phyloP scores from a whole-genome alignment of 805 yeast species.

The Starmera amethionina region DNA sequence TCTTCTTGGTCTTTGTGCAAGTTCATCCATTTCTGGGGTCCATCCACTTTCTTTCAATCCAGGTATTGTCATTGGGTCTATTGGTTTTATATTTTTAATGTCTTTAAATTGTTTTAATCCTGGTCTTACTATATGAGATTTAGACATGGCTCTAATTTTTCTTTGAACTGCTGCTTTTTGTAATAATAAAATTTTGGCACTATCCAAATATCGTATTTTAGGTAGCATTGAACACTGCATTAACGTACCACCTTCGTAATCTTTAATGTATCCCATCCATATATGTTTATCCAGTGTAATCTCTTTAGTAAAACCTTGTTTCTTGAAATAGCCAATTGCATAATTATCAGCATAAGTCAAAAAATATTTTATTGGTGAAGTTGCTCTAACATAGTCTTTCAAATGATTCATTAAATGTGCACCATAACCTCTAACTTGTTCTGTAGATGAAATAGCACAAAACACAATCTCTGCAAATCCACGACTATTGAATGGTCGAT shows the following conservation, averaged over 20 bases:
- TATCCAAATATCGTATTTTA: constrained; percentile 76
- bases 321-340: constrained; percentile 97
- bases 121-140: constrained; percentile 70
- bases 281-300: constrained; percentile 72
- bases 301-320: constrained; percentile 96
- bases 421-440: constrained; percentile 97
- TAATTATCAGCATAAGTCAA: constrained; percentile 96
- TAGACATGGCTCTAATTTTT: constrained; percentile 71
- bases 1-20: constrained; percentile 90
- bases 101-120: constrained; percentile 70
- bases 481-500: constrained; percentile 83
- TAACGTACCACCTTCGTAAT: constrained; percentile 96
- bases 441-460: constrained; percentile 95
- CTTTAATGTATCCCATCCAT: constrained; percentile 99
- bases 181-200: constrained; percentile 70
- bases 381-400: constrained; percentile 87
- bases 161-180: constrained; percentile 88
- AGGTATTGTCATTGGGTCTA: constrained; percentile 82
- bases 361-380: constrained; percentile 78
- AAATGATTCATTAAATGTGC: constrained; percentile 98
- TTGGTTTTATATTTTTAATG: constrained; percentile 31
- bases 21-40: constrained; percentile 96
- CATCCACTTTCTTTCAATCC: constrained; percentile 93
- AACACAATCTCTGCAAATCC: constrained; percentile 97
- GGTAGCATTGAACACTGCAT: constrained; percentile 98